Evolutionary conservation across 257 asterid genomes (phyloP).

Genomic region (Solanum dulcamara): DNA sequence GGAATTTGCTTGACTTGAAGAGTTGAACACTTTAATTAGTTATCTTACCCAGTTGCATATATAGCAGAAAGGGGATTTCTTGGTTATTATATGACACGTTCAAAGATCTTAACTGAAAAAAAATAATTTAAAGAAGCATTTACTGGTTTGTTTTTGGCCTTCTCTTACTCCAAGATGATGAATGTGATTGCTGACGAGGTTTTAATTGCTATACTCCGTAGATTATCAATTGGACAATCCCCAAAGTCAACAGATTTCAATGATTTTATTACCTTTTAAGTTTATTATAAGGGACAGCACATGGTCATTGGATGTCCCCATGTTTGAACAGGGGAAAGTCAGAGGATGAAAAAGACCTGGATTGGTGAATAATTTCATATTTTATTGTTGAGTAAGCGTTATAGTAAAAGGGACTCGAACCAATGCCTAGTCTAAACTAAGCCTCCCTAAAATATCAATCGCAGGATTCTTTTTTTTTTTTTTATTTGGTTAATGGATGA

Average conservation of each 20-base stretch:
- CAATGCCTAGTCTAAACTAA: background rate
- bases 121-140: background rate
- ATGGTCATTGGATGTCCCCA: constrained; percentile 9
- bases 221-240: background rate
- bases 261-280: background rate
- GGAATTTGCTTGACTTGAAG: background rate
- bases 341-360: constrained; percentile 11
- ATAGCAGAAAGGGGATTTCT: no score
- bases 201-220: background rate
- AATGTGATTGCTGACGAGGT: background rate
- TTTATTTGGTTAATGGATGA: background rate
- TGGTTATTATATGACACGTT: background rate
- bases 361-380: constrained; percentile 1
- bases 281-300: constrained; percentile 2
- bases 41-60: background rate
- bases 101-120: background rate
- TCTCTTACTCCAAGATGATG: background rate
- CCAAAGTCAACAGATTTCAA: background rate
- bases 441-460: background rate
- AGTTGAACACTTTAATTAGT: background rate
- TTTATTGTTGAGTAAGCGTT: background rate
- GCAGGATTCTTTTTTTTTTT: no score
- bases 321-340: constrained; percentile 8
- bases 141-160: background rate
- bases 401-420: background rate